Evolutionary conservation across 495 filamentous ascomycete genomes (phyloP).

Genomic region (Neurospora sp.): DNA sequence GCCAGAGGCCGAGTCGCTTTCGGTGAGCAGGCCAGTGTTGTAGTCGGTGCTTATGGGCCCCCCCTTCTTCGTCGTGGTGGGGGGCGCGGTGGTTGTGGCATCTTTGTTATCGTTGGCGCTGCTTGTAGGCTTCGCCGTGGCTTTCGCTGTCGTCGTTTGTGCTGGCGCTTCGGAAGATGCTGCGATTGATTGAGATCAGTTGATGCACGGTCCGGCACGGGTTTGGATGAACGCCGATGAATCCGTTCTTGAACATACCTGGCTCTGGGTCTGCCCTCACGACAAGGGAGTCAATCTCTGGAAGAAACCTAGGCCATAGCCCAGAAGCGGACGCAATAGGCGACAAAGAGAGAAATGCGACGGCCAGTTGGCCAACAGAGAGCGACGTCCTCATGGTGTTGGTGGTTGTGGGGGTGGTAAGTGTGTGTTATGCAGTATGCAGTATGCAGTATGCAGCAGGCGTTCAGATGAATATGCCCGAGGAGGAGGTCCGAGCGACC

Average conservation of each 20-base stretch:
- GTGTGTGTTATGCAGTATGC: neutral
- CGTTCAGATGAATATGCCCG: neutral
- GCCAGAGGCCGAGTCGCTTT: slow-evolving; percentile 4
- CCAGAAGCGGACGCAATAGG: slow-evolving; percentile 23
- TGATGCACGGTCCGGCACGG: slow-evolving; percentile 5
- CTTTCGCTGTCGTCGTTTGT: neutral
- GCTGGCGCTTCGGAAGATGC: slow-evolving; percentile 5
- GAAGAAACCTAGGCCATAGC: slow-evolving; percentile 27
- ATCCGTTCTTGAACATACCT: slow-evolving; percentile 12
- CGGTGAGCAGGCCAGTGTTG: slow-evolving; percentile 22
- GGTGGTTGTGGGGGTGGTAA: slow-evolving; percentile 4
- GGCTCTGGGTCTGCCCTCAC: slow-evolving; percentile 24
- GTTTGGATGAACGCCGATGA: neutral
- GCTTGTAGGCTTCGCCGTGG: neutral
- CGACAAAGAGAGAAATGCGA: slow-evolving; percentile 25
- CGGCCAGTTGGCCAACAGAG: slow-evolving; percentile 21
- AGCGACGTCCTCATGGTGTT: slow-evolving; percentile 17
- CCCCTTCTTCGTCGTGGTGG: slow-evolving; percentile 3
- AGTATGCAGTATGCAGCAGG: neutral
- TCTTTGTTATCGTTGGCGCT: slow-evolving; percentile 1
- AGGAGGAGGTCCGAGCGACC: neutral
- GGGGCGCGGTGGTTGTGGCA: slow-evolving; percentile 1
- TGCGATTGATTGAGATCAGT: slow-evolving; percentile 13
- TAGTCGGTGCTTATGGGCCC: neutral
- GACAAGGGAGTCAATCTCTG: slow-evolving; percentile 27